Conservation (phyloP, 805 yeast genomes). For the Lipomyces starkeyi region DNA sequence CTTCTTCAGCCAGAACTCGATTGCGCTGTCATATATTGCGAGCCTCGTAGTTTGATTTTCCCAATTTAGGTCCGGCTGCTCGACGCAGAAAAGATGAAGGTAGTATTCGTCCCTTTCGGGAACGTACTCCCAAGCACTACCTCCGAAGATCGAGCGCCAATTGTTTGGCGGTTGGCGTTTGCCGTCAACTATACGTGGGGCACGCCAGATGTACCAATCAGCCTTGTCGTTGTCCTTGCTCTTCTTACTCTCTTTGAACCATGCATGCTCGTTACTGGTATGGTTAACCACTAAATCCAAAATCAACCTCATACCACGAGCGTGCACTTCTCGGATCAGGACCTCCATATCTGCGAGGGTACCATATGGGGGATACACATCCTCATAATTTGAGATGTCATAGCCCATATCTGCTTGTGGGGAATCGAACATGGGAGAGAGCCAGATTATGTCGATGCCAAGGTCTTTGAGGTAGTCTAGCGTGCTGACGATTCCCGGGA, state of each 20-base stretch:
- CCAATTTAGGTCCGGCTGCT: slow-evolving; percentile 69
- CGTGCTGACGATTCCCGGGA: slow-evolving; percentile 58
- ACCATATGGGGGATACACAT: slow-evolving; percentile 59
- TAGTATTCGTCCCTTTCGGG: slow-evolving; percentile 61
- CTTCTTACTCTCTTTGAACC: slow-evolving; percentile 63
- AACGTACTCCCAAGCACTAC: slow-evolving; percentile 55
- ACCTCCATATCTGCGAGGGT: slow-evolving; percentile 59
- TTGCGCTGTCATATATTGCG: slow-evolving; percentile 49
- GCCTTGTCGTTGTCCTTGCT: slow-evolving; percentile 59
- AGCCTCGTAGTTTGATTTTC: slow-evolving; percentile 52
- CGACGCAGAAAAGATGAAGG: slow-evolving; percentile 54
- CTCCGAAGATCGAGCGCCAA: slow-evolving; percentile 60
- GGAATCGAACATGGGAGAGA: slow-evolving; percentile 63
- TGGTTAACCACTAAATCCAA: slow-evolving; percentile 66
- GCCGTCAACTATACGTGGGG: slow-evolving; percentile 58
- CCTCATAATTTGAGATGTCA: slow-evolving; percentile 62
- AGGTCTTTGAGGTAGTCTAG: slow-evolving; percentile 58
- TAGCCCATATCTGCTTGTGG: slow-evolving; percentile 71
- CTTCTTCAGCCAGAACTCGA: slow-evolving; percentile 60
- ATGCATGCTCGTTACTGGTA: slow-evolving; percentile 52
- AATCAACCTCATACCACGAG: slow-evolving; percentile 58
- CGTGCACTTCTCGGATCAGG: slow-evolving; percentile 55
- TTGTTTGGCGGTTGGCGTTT: slow-evolving; percentile 62
- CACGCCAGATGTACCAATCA: slow-evolving; percentile 68
- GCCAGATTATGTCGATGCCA: slow-evolving; percentile 61